phyloP scores from a whole-genome alignment of 2,329 filamentous ascomycete species.

The Decorospora gaudefroyi region DNA sequence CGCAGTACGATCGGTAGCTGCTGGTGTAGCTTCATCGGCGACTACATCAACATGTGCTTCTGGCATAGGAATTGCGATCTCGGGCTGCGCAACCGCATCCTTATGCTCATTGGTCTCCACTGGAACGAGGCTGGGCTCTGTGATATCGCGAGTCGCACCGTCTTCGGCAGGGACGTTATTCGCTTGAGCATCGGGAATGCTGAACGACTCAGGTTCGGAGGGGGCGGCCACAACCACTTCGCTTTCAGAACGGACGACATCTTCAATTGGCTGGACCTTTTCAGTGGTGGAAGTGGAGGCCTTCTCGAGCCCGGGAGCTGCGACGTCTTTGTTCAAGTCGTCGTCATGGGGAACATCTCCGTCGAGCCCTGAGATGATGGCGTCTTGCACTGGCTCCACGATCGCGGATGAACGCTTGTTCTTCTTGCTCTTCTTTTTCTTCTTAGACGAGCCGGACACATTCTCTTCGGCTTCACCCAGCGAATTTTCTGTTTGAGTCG shows the following conservation, averaged over 20 bases:
- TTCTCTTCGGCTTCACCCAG: slow-evolving; percentile 11
- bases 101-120: neutral
- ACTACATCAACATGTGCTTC: neutral
- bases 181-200: neutral
- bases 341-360: neutral
- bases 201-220: neutral
- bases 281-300: neutral
- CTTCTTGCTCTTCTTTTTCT: slow-evolving; percentile 36
- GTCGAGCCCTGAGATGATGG: slow-evolving; percentile 3
- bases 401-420: slow-evolving; percentile 22
- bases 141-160: neutral
- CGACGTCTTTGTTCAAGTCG: neutral
- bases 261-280: neutral
- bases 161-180: neutral
- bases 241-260: neutral
- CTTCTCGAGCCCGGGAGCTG: slow-evolving; percentile 1
- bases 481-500: neutral
- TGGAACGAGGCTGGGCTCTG: neutral
- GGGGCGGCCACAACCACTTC: neutral
- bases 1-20: neutral
- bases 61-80: neutral
- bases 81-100: neutral
- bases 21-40: neutral
- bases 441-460: slow-evolving; percentile 19
- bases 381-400: slow-evolving; percentile 18